Percentiles rank a stretch among this genome's conserved stretches.
These are phyloP conservation scores for Jimgerdemannia flammicorona DNA, from an alignment of 192 early-diverging fungal genomes.

Conservation along the genomic window DNA sequence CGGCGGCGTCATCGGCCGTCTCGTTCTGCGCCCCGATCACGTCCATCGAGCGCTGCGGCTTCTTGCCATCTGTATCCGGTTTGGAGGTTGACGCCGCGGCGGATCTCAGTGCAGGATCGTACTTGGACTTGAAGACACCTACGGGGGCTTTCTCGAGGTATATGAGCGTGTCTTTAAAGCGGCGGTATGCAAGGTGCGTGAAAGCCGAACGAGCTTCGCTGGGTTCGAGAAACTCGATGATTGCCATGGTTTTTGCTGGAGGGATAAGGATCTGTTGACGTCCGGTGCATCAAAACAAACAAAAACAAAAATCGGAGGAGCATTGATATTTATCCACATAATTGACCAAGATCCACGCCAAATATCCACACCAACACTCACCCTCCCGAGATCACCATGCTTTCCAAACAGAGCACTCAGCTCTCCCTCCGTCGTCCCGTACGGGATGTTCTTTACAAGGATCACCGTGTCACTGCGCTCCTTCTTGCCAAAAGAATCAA, in stretches of 20 bases:
- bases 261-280: constrained; percentile 68
- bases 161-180: constrained; percentile 86
- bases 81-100: constrained; percentile 31
- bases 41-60: constrained; percentile 32
- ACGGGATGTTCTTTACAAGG: constrained; percentile 94
- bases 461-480: constrained; percentile 87
- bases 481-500: constrained; percentile 76
- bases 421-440: constrained; percentile 77
- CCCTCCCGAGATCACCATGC: constrained; percentile 87
- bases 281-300: constrained; percentile 9
- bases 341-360: not conserved
- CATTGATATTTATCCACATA: not conserved
- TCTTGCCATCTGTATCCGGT: constrained; percentile 11
- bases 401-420: constrained; percentile 77
- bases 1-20: constrained; percentile 45
- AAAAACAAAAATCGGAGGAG: too few species aligned
- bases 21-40: constrained; percentile 37
- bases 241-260: constrained; percentile 87
- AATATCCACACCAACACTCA: constrained; percentile 21
- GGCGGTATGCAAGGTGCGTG: constrained; percentile 81
- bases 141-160: constrained; percentile 93
- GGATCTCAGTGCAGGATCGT: constrained; percentile 40
- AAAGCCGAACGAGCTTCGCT: constrained; percentile 92
- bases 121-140: constrained; percentile 67
- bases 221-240: constrained; percentile 89